Conservation (phyloP, 2,329 filamentous ascomycete species). For the Diaporthe vaccinii region DNA sequence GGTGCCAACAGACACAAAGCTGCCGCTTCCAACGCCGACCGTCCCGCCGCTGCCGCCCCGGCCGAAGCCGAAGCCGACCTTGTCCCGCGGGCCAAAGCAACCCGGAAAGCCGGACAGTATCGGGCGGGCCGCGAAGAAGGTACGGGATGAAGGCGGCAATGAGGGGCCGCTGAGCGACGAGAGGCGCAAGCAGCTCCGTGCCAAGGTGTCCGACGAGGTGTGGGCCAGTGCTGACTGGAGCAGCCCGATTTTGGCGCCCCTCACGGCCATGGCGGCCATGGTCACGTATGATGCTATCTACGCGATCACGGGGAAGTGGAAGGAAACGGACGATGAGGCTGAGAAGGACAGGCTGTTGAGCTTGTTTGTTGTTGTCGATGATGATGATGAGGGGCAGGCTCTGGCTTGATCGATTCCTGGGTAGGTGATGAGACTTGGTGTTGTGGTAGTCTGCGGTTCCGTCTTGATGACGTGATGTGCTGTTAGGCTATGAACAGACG, state of each 20-base stretch:
- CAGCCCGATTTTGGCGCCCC: neutral
- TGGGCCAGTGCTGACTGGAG: conserved; percentile 8
- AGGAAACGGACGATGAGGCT: neutral
- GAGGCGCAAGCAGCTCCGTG: neutral
- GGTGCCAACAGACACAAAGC: neutral
- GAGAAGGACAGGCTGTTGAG: neutral
- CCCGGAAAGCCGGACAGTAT: neutral
- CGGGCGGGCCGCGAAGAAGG: neutral
- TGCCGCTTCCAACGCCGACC: neutral
- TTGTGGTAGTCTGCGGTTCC: neutral
- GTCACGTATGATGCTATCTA: conserved; percentile 8
- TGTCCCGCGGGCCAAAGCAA: neutral
- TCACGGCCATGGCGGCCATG: conserved; percentile 16
- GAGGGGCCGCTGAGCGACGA: neutral
- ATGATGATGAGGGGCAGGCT: neutral
- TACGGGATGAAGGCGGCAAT: neutral
- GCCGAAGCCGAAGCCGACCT: neutral
- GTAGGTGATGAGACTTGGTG: neutral
- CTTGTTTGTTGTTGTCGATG: neutral
- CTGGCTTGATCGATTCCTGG: neutral
- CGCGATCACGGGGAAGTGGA: neutral
- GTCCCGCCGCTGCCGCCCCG: neutral
- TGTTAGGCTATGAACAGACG: neutral
- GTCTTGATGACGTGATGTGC: too few relatives aligned
- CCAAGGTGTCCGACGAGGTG: neutral